Evolutionary conservation across 345 rosid species (phyloP), one percentile per base, ranked within the genome.

Genomic region (Lagerstroemia speciosa): DNA sequence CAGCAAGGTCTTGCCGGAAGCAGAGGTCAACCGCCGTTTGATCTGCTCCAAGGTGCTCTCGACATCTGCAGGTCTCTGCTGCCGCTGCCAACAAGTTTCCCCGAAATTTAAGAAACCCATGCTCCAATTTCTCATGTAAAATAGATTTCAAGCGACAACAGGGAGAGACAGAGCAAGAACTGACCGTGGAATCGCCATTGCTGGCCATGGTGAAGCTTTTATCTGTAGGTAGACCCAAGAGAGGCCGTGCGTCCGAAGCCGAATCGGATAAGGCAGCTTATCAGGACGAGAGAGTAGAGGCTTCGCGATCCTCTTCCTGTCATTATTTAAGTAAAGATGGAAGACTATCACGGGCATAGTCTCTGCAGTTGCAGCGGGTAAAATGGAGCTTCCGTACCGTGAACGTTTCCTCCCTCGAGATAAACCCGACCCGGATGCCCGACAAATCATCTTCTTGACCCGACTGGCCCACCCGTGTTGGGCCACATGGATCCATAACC

Each of bases 31-130:
- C 73, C 90, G 97, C 65, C 99, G 86, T 75, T 90, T 94, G 86
- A 94, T 92, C 91, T 78, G 88, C 79, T 92, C 99, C 84, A 94
- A 86, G 78, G 93, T 91, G 77, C 77, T 85, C 75, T 81, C 89
- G 2, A 89, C 79, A 74, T 79, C 91, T 62, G 75, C 80, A 62
- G 61, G 43, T 78, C 79, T 77, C 85, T 84, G 90, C 78, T 48
- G 55, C 55, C 26, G 15, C 61, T n/a, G 61, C 27, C 61, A 8
- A 11, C 30, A 26, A 55, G 30, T 55, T 55, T 9, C 61, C 27
- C 8, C 29, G 30, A 24, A 55, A 55, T 55, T 55, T 26, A 24
- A 55, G 15, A 55, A 55, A 55, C 61, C 61, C 61, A 55, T 55
- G 29, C 26, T 24, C 61, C 31, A 30, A 26, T 55, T 55, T 22